Base-by-base conservation (phyloP, 1,284 basidiomycete species). In the Cystobasidium pallidum region DNA sequence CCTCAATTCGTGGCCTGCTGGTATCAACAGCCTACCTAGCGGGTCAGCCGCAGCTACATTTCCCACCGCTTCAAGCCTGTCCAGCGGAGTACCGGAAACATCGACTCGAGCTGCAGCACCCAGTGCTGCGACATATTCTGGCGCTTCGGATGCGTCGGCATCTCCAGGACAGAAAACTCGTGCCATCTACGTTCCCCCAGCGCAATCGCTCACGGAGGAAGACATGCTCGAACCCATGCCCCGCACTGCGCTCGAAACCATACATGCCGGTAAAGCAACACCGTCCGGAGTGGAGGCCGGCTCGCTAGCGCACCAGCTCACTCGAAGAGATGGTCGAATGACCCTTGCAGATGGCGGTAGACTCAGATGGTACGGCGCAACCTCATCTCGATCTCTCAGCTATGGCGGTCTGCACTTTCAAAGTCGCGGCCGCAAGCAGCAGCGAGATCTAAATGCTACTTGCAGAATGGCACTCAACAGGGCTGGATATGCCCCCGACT, bases 371-470 rank as follows among this genome's bases (percentile, higher is more conserved):
- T 71, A 71, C 47, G 68, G 68, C 28, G 68, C 68, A 28, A 71
- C 68, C 6, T 71, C 68, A 1, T 28, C 57, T 28, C 41, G 68
- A 8, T 39, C 41, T n/a, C 45, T 71, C 43, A 62, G 57, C 58
- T 71, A 62, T 28, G 68, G 68, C 32, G 68, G 57, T 24, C 41
- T 64, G 17, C 59, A 71, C 61, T 71, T 71, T 41, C 68, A 62
- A 13, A 64, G n/a, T 19, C 26, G 45, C 1, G 62, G 62, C 0
- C 43, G 62, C 7, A 61, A 57, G 36, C 66, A 57, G 32, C n/a
- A 28, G 17, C 54, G 58, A 11, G 52, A 57, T 3, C 54, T 70
- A 11, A 51, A 70, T 28, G 58, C 66, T 3, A 45, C 55, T 24
- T 70, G 66, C 49, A 30, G 51, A n/a, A 61, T 49, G 41, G 55